Evolutionary conservation across 345 rosid species (phyloP).

Genomic region (Boechera retrofracta): DNA sequence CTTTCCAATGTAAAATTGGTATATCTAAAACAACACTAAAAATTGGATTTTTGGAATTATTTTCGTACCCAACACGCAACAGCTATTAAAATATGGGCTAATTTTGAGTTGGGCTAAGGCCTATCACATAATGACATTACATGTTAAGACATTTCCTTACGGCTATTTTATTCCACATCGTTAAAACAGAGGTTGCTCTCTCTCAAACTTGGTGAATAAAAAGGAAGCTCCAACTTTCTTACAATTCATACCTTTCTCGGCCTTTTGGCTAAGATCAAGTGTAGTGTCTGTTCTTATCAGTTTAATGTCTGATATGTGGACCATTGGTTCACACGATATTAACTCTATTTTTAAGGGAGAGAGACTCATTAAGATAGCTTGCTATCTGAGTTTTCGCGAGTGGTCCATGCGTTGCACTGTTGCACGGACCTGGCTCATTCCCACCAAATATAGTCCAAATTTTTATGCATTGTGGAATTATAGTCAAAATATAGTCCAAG

Average conservation of each 20-base stretch:
- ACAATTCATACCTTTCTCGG: slow-evolving; percentile 55
- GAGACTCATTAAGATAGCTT: slow-evolving; percentile 2
- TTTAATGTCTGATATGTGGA: slow-evolving; percentile 60
- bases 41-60: not conserved
- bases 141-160: not conserved
- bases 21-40: not conserved
- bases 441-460: not conserved
- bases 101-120: not conserved
- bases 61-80: not conserved
- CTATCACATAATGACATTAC: not conserved
- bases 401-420: slow-evolving; percentile 32
- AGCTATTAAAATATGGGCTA: not conserved
- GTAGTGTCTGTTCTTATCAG: slow-evolving; percentile 65
- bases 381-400: slow-evolving; percentile 27
- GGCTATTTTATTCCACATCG: not conserved
- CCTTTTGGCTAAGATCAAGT: slow-evolving; percentile 72
- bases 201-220: not conserved
- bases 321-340: slow-evolving; percentile 22
- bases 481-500: not conserved
- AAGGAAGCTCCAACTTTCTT: not conserved
- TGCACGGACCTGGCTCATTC: slow-evolving; percentile 29
- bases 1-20: not conserved
- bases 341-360: slow-evolving; percentile 10
- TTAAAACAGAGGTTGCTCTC: not conserved
- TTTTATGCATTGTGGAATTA: not conserved